Evolutionary conservation across 148 eudicot genomes (phyloP).

Genomic region (Fagopyrum tataricum): DNA sequence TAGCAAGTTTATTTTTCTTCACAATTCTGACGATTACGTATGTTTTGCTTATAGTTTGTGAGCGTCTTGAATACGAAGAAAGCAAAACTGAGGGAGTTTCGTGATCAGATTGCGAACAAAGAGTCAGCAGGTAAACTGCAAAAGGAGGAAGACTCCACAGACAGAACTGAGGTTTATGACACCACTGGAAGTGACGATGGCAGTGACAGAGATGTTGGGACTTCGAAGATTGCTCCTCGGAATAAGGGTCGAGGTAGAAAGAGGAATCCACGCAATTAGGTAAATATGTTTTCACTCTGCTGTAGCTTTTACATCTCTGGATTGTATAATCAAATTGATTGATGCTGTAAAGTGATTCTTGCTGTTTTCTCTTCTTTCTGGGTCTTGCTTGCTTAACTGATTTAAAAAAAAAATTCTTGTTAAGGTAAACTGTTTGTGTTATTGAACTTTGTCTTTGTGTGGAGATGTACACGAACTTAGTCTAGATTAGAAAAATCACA

Average conservation of each 20-base stretch:
- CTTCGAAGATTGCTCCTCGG: constrained; percentile 33
- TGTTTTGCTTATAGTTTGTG: constrained; percentile 53
- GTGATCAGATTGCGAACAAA: constrained; percentile 46
- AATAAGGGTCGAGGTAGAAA: constrained; percentile 42
- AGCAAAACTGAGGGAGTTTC: constrained; percentile 81
- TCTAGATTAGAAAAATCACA: background rate
- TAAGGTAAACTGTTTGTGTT: background rate
- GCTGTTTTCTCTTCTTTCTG: background rate
- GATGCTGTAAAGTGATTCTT: background rate
- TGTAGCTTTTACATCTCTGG: background rate
- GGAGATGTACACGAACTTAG: background rate
- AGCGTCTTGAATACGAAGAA: constrained; percentile 80
- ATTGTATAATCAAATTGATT: background rate
- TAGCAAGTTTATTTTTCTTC: background rate
- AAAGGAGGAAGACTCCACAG: constrained; percentile 63
- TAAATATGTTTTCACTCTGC: background rate
- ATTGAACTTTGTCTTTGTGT: background rate
- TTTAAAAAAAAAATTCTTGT: background rate
- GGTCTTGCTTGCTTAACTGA: background rate
- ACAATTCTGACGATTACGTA: background rate
- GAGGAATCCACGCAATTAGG: constrained; percentile 19
- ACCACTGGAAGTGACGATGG: constrained; percentile 15
- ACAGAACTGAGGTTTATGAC: constrained; percentile 52
- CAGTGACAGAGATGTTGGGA: constrained; percentile 32
- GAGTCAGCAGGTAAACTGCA: constrained; percentile 29